Conservation (phyloP, 441 rosid species). For the Hura crepitans region DNA sequence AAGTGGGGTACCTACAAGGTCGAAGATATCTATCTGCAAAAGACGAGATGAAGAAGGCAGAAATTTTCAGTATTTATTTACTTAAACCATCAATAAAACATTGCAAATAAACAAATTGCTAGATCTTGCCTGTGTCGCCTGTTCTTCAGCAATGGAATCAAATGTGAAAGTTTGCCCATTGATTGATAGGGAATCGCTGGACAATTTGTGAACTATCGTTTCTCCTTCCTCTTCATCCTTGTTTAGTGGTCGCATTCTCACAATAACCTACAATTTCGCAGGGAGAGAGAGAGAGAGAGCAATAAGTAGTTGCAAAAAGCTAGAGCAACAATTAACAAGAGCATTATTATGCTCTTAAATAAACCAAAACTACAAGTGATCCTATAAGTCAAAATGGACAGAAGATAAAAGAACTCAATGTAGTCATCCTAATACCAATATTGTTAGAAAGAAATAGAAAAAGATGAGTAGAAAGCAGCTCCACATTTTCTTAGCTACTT, state of each 20-base stretch:
- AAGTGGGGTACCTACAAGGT: constrained; percentile 84
- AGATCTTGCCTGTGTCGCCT: constrained; percentile 64
- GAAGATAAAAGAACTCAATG: no score
- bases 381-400: background rate
- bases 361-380: constrained; percentile 1
- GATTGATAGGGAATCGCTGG: constrained; percentile 59
- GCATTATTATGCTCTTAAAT: background rate
- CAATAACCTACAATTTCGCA: constrained; percentile 54
- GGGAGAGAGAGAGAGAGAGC: background rate
- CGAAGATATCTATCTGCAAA: constrained; percentile 73
- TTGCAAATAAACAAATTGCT: background rate
- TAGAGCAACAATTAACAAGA: background rate
- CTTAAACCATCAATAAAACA: background rate
- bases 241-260: constrained; percentile 78
- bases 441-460: no score
- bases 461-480: no score
- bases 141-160: constrained; percentile 78
- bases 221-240: constrained; percentile 77
- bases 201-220: constrained; percentile 55
- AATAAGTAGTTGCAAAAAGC: background rate
- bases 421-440: no score
- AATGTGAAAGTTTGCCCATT: constrained; percentile 84
- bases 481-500: no score
- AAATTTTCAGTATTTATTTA: constrained; percentile 4
- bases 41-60: constrained; percentile 14